These are phyloP conservation scores for Claviceps purpurea DNA, from an alignment of 2,329 filamentous ascomycete species.

Conservation along the genomic window DNA sequence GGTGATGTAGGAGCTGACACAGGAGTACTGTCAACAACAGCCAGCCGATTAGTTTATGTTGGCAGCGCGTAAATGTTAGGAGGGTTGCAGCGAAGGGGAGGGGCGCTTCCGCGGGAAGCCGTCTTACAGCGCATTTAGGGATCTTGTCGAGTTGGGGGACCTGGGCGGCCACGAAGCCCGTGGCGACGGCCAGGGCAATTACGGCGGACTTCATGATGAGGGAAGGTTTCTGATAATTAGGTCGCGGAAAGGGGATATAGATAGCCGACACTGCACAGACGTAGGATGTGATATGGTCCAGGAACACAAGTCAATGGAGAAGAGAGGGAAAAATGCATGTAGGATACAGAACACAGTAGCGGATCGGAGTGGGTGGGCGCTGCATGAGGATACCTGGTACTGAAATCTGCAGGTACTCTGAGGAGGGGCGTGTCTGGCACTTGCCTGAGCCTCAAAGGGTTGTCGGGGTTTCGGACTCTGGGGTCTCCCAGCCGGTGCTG, in stretches of 20 bases:
- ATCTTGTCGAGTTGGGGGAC: slow-evolving; percentile 13
- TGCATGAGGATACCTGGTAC: no score
- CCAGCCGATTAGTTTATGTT: background rate
- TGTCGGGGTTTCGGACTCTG: no score
- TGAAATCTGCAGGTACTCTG: no score
- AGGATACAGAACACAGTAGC: background rate
- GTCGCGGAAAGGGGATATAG: background rate
- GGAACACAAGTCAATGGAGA: background rate
- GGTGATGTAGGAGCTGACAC: slow-evolving; percentile 18
- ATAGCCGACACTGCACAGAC: background rate
- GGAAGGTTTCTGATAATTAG: background rate
- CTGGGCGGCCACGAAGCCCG: slow-evolving; percentile 22
- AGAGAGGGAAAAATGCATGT: no score
- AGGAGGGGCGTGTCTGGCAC: no score
- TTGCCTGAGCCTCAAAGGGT: no score
- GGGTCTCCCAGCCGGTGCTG: no score
- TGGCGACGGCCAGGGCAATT: slow-evolving; percentile 16
- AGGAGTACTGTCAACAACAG: slow-evolving; percentile 16
- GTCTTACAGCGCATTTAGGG: slow-evolving; percentile 18
- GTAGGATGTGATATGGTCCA: background rate
- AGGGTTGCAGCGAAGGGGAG: background rate
- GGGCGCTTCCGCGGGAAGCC: background rate
- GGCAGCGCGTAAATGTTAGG: no score
- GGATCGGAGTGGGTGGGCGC: background rate
- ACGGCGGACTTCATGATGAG: slow-evolving; percentile 23